Conservation (phyloP, 345 rosid species). For the Salix koriyanagi region DNA sequence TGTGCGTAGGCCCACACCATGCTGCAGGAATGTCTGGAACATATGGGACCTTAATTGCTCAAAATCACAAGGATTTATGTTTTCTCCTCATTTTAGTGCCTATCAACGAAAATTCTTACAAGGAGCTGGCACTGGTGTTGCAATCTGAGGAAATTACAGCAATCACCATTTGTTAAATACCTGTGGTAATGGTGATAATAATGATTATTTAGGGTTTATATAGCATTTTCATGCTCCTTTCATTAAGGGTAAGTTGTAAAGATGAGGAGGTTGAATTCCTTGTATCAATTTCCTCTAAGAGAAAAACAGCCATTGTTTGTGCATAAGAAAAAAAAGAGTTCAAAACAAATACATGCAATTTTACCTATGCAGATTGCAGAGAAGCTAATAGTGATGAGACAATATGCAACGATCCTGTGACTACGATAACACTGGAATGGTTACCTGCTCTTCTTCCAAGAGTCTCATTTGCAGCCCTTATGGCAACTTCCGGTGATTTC, state of each 20-base stretch:
- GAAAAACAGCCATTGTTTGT: neutral
- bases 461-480: conserved; percentile 37
- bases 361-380: conserved; percentile 10
- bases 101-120: no score
- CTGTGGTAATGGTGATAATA: no score
- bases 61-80: no score
- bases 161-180: no score
- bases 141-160: no score
- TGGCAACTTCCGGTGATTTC: conserved; percentile 24
- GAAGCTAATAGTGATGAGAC: conserved; percentile 39
- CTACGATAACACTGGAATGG: conserved; percentile 32
- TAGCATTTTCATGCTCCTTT: no score
- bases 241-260: no score
- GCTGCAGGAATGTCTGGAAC: conserved; percentile 22
- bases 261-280: no score
- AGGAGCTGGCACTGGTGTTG: no score
- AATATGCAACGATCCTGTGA: conserved; percentile 62
- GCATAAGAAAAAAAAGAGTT: neutral
- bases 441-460: conserved; percentile 30
- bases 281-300: no score
- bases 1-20: conserved; percentile 1
- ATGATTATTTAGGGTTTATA: no score
- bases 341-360: neutral
- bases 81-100: no score
- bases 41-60: conserved; percentile 5